Conservation (phyloP, 805 yeast genomes). For the Nakazawaea siamensis region DNA sequence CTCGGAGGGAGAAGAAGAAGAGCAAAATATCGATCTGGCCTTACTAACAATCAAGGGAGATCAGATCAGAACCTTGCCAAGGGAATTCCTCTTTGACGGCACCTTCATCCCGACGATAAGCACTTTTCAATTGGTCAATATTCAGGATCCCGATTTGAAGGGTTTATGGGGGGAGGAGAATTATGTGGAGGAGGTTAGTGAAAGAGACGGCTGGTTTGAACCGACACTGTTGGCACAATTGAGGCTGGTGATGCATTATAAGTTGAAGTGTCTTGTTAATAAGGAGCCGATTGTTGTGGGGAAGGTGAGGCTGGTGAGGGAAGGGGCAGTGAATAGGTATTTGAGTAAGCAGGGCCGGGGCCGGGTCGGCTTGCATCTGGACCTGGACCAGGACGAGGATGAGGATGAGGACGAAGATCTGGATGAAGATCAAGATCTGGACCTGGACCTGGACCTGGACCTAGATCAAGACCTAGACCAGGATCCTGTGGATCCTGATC, state of each 20-base stretch:
- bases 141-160: slow-evolving; percentile 55
- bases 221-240: slow-evolving; percentile 53
- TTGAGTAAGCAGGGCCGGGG: slow-evolving; percentile 12
- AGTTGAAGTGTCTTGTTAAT: slow-evolving; percentile 52
- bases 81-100: slow-evolving; percentile 64
- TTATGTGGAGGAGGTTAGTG: slow-evolving; percentile 36
- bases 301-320: slow-evolving; percentile 34
- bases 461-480: no score
- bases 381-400: slow-evolving; percentile 21
- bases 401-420: slow-evolving; percentile 20
- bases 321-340: slow-evolving; percentile 23
- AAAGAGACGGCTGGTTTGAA: slow-evolving; percentile 76
- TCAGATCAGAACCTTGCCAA: slow-evolving; percentile 24
- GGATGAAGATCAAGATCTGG: slow-evolving; percentile 13
- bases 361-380: no score
- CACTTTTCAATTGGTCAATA: slow-evolving; percentile 72
- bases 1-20: slow-evolving; percentile 17
- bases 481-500: no score
- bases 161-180: slow-evolving; percentile 31
- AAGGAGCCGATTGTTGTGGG: slow-evolving; percentile 35
- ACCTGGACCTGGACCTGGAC: slow-evolving; percentile 21
- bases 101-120: slow-evolving; percentile 56
- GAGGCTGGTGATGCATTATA: slow-evolving; percentile 65
- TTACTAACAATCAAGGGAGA: slow-evolving; percentile 10
- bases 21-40: slow-evolving; percentile 10